A percentile compares a stretch with the other conserved stretches of the same genome.
phyloP scores from a whole-genome alignment of 2,329 filamentous ascomycete genomes.

The Fusarium sp. region DNA sequence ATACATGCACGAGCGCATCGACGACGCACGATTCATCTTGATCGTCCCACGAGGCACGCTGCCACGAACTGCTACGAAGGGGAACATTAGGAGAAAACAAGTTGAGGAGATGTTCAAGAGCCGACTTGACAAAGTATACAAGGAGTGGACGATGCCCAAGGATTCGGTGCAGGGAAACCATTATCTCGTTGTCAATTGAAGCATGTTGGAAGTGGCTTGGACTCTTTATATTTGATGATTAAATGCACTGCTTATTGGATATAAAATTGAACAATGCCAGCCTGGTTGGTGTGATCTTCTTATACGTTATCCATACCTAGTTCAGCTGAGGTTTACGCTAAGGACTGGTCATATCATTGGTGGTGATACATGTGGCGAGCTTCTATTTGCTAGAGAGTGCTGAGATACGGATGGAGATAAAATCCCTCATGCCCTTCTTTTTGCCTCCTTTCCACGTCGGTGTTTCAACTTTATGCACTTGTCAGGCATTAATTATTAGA shows the following conservation, averaged over 20 bases:
- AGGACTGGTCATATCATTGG: neutral
- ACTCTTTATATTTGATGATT: neutral
- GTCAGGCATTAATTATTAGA: neutral
- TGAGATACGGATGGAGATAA: neutral
- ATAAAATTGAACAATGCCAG: neutral
- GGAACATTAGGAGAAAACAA: slow-evolving; percentile 31
- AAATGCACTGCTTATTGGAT: neutral
- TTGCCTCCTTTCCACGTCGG: neutral
- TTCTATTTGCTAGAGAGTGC: neutral
- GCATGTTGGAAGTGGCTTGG: neutral
- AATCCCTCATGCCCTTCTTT: neutral
- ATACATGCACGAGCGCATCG: slow-evolving; percentile 38
- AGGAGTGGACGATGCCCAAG: neutral
- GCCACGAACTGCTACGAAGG: slow-evolving; percentile 33
- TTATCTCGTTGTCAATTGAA: neutral
- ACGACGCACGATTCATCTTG: slow-evolving; percentile 26
- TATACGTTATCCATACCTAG: neutral
- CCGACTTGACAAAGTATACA: slow-evolving; percentile 3
- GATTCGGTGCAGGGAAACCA: neutral
- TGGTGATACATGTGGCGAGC: neutral
- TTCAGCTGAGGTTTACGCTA: neutral
- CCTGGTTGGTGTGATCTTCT: neutral
- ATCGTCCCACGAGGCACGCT: slow-evolving; percentile 25
- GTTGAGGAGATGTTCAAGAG: slow-evolving; percentile 18
- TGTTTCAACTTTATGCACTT: neutral